phyloP scores from a whole-genome alignment of 78 protist species.

The Mantamonas sphyraenae region DNA sequence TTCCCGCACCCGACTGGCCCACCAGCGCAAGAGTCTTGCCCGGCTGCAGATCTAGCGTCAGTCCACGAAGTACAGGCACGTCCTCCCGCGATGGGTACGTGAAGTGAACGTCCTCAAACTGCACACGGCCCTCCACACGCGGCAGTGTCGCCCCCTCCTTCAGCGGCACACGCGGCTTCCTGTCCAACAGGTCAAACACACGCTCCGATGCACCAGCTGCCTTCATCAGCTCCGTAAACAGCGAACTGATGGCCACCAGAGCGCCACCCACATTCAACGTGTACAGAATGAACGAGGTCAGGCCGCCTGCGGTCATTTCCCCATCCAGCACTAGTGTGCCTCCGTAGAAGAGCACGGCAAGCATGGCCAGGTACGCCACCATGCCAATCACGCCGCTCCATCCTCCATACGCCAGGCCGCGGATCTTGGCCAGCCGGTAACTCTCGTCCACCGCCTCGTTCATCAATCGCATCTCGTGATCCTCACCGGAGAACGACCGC shows the following conservation, averaged over 20 bases:
- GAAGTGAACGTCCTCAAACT: conserved; percentile 62
- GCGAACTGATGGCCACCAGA: conserved; percentile 27
- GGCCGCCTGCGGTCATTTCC: conserved; percentile 32
- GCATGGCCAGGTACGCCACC: background rate
- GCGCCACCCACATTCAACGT: conserved; percentile 45
- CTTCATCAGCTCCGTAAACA: background rate
- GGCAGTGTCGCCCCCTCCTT: no score
- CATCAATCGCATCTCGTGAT: conserved; percentile 5
- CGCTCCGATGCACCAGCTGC: conserved; percentile 55
- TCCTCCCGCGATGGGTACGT: conserved; percentile 67
- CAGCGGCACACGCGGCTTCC: conserved; percentile 54
- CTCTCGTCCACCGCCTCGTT: conserved; percentile 28
- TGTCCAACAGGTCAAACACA: conserved; percentile 72
- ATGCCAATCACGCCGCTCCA: background rate
- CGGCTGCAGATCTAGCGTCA: background rate
- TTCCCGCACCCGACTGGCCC: conserved; percentile 44
- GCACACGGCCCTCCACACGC: conserved; percentile 38
- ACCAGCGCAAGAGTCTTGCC: conserved; percentile 29
- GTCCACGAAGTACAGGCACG: conserved; percentile 20
- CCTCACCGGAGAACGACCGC: conserved; percentile 57
- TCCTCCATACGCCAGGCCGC: background rate
- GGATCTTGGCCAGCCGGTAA: conserved; percentile 31
- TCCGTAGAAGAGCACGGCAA: conserved; percentile 56
- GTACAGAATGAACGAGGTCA: conserved; percentile 62
- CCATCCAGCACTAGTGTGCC: conserved; percentile 50